Evolutionary conservation across 163 green algal genomes (phyloP), one percentile per base, ranked within the genome.

Genomic region (Chlorella variabilis): DNA sequence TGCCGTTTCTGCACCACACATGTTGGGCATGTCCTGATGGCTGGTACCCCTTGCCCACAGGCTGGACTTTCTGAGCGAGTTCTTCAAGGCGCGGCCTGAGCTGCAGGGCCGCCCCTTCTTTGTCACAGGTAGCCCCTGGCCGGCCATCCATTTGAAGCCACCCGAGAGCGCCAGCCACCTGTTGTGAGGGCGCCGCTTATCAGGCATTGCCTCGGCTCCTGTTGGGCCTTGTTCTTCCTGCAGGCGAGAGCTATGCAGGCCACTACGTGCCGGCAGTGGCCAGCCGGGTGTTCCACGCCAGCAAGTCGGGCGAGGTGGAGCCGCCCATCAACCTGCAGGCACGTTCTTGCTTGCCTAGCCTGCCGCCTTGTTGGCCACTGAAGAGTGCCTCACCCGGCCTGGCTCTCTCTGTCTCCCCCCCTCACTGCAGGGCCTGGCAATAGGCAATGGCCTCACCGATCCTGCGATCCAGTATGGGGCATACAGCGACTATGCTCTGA

Each of bases 381-480:
- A n/a, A n/a, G n/a, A n/a, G n/a, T n/a, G n/a, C n/a, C n/a, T n/a
- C n/a, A n/a, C n/a, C n/a, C n/a, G n/a, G n/a, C n/a, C n/a, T n/a
- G n/a, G n/a, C n/a, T n/a, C n/a, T n/a, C n/a, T n/a, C n/a, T n/a
- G n/a, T n/a, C n/a, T n/a, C n/a, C n/a, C n/a, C n/a, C n/a, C n/a
- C n/a, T n/a, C n/a, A n/a, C n/a, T 27, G n/a, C 91, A 94, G 87
- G 95, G 94, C 13, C 78, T 98, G 34, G 94, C 94, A 15, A 96
- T 99, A 33, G 95, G 96, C 77, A 98, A 99, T 83, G 96, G 96
- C 27, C 81, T 99, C 54, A 99, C 96, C 1, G 71, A 96, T 31
- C 95, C 96, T 2, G 81, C 80, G 9, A 92, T 98, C 66, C 96
- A 99, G 91, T 78, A 56, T 20, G 62, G 36, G 0, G 66, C 65